Evolutionary conservation across 2,329 filamentous ascomycete genomes (phyloP).

Genomic region (Penicillium thymicola): DNA sequence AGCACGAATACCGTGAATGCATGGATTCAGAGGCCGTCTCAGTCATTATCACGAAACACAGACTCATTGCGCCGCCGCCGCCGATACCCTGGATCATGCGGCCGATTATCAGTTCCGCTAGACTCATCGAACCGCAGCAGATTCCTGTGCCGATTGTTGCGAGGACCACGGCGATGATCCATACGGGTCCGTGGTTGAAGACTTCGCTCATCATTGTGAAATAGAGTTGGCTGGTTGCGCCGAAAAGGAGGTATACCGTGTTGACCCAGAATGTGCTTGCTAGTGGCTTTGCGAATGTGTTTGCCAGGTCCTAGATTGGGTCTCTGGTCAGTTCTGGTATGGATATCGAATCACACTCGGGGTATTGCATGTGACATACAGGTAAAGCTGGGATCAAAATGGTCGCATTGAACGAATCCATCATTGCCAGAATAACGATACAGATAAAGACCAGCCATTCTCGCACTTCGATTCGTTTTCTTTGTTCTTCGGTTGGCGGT

Average conservation of each 20-base stretch:
- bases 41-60: slow-evolving; percentile 44
- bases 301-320: slow-evolving; percentile 31
- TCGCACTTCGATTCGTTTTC: slow-evolving; percentile 40
- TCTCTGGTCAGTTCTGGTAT: background rate
- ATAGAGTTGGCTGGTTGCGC: slow-evolving; percentile 27
- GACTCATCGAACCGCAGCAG: slow-evolving; percentile 38
- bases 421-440: slow-evolving; percentile 45
- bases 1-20: slow-evolving; percentile 33
- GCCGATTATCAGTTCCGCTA: slow-evolving; percentile 42
- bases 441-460: slow-evolving; percentile 44
- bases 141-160: slow-evolving; percentile 49
- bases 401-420: slow-evolving; percentile 51
- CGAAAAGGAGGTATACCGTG: slow-evolving; percentile 47
- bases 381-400: slow-evolving; percentile 48
- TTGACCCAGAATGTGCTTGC: slow-evolving; percentile 50
- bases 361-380: slow-evolving; percentile 26
- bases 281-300: slow-evolving; percentile 32
- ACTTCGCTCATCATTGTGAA: slow-evolving; percentile 32
- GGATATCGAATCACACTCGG: background rate
- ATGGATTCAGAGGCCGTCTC: slow-evolving; percentile 39
- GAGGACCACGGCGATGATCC: slow-evolving; percentile 44
- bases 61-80: slow-evolving; percentile 44
- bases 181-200: slow-evolving; percentile 48
- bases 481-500: slow-evolving; percentile 8
- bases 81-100: slow-evolving; percentile 48